phyloP scores from a whole-genome alignment of 208 protist genomes.

The Leishmania gerbilli region DNA sequence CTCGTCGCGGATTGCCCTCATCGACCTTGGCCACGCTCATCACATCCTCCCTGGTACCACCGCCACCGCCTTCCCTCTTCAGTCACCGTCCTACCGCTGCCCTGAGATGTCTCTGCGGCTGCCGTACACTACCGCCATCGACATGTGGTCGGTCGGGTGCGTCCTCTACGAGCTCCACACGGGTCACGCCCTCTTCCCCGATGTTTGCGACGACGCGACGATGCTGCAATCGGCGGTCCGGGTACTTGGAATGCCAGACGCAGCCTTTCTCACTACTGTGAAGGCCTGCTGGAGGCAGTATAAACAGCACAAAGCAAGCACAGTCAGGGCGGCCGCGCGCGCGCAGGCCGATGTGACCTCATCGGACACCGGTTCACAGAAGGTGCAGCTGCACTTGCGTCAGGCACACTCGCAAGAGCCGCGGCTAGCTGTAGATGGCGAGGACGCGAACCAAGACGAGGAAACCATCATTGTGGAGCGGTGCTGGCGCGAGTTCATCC shows the following conservation, averaged over 20 bases:
- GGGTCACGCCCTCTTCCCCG: conserved; percentile 52
- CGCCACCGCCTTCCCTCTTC: conserved; percentile 95
- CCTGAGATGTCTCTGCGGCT: conserved; percentile 92
- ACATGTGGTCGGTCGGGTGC: conserved; percentile 77
- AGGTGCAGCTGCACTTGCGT: not conserved
- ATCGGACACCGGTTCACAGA: not conserved
- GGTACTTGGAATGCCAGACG: conserved; percentile 52
- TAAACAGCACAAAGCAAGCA: conserved; percentile 24
- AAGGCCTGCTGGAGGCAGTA: conserved; percentile 46
- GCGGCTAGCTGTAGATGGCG: not conserved
- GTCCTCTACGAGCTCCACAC: conserved; percentile 56
- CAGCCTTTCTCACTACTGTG: conserved; percentile 43
- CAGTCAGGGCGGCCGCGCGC: not conserved
- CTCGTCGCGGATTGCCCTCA: conserved; percentile 86
- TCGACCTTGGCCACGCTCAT: conserved; percentile 96
- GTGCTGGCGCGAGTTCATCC: conserved; percentile 28
- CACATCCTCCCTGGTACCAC: conserved; percentile 53
- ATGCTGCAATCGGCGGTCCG: conserved; percentile 38
- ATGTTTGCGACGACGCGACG: conserved; percentile 36
- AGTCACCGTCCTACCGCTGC: conserved; percentile 96
- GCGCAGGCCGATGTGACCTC: not conserved
- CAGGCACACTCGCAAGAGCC: not conserved
- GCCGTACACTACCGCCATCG: conserved; percentile 60
- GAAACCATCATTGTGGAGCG: conserved; percentile 21
- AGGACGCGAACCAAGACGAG: conserved; percentile 1